These are phyloP conservation scores for Suillus placidus DNA, from an alignment of 768 basidiomycete genomes.

Conservation along the genomic window DNA sequence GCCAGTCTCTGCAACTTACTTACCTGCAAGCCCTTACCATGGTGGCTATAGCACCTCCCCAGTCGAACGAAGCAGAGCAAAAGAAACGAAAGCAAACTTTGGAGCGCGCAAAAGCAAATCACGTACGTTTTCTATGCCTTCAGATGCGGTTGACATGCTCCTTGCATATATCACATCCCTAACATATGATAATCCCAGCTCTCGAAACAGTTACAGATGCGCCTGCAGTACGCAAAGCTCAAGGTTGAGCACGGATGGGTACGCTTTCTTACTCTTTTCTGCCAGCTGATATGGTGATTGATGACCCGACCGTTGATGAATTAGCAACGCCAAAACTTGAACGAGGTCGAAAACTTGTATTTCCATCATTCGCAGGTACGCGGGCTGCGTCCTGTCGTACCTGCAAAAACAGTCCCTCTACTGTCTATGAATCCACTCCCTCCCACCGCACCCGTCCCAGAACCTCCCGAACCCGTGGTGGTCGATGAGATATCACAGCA, in stretches of 20 bases:
- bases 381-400: slow-evolving; percentile 23
- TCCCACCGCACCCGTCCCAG: not conserved
- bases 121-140: slow-evolving; percentile 43
- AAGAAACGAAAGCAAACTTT: slow-evolving; percentile 52
- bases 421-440: slow-evolving; percentile 14
- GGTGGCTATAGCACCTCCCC: slow-evolving; percentile 24
- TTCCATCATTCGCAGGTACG: slow-evolving; percentile 69
- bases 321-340: slow-evolving; percentile 76
- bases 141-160: not conserved
- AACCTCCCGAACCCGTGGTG: slow-evolving; percentile 4
- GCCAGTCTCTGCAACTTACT: not conserved
- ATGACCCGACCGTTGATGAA: slow-evolving; percentile 26
- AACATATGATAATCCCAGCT: slow-evolving; percentile 43
- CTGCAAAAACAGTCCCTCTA: slow-evolving; percentile 16
- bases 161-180: slow-evolving; percentile 9
- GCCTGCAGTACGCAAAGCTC: slow-evolving; percentile 74
- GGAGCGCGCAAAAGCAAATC: slow-evolving; percentile 58
- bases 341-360: slow-evolving; percentile 83
- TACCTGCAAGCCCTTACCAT: slow-evolving; percentile 19
- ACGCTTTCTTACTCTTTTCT: slow-evolving; percentile 24
- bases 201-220: slow-evolving; percentile 70
- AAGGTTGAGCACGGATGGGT: slow-evolving; percentile 87
- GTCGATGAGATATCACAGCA: slow-evolving; percentile 13
- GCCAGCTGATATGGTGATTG: not conserved
- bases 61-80: slow-evolving; percentile 32